Percentiles rank a stretch among this genome's conserved stretches.
These are phyloP conservation scores for Tulasnella sp. DNA, from an alignment of 768 basidiomycete species.

Conservation along the genomic window DNA sequence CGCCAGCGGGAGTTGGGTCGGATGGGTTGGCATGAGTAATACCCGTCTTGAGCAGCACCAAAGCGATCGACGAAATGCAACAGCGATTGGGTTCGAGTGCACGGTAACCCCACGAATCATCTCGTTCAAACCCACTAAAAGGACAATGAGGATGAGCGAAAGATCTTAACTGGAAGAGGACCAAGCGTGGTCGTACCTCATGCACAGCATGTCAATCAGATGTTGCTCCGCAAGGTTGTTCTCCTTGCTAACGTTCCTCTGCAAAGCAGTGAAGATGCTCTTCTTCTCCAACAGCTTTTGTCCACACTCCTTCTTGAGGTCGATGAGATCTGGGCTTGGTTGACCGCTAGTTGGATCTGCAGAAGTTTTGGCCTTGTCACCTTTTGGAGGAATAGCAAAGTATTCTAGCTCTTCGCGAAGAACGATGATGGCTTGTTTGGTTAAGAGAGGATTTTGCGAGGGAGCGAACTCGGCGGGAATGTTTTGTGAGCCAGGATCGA, in stretches of 20 bases:
- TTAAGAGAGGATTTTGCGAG: conserved; percentile 82
- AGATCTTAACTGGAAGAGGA: background rate
- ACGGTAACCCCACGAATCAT: conserved; percentile 98
- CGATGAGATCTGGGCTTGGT: conserved; percentile 67
- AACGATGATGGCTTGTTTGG: conserved; percentile 97
- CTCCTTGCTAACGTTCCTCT: conserved; percentile 98
- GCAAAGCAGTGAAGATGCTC: conserved; percentile 94
- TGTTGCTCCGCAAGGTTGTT: conserved; percentile 99
- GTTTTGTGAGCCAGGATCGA: conserved; percentile 40
- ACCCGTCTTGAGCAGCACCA: conserved; percentile 95
- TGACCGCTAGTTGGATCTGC: conserved; percentile 59
- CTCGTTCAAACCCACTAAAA: conserved; percentile 84
- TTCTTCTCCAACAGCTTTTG: conserved; percentile 78
- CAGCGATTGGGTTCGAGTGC: conserved; percentile 93
- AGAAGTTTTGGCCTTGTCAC: conserved; percentile 46
- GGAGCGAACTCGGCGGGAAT: conserved; percentile 49
- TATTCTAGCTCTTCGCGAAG: conserved; percentile 97
- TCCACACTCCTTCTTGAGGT: conserved; percentile 81
- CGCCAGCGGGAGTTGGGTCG: conserved; percentile 51
- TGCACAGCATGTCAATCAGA: conserved; percentile 99
- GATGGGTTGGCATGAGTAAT: conserved; percentile 60
- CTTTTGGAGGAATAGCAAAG: conserved; percentile 85
- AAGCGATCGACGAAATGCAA: conserved; percentile 96
- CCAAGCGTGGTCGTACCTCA: conserved; percentile 60
- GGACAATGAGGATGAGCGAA: conserved; percentile 9